phyloP scores from a whole-genome alignment of 257 asterid genomes.

The Haberlea rhodopensis region DNA sequence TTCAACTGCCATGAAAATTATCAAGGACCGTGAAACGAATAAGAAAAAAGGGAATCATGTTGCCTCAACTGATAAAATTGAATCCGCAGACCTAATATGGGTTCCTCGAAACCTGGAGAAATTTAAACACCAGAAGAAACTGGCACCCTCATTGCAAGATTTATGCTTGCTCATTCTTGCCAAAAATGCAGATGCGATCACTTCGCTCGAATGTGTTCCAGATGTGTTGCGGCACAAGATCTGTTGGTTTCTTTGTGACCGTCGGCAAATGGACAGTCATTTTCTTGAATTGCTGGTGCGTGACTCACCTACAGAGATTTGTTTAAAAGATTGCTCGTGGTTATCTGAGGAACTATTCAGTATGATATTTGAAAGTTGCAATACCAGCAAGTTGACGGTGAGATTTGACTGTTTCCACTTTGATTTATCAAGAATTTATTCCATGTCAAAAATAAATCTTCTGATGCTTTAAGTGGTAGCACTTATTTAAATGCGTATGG shows the following conservation, averaged over 20 bases:
- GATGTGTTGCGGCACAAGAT: slow-evolving; percentile 72
- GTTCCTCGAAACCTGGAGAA: slow-evolving; percentile 44
- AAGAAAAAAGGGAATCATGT: slow-evolving; percentile 28
- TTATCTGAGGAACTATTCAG: slow-evolving; percentile 65
- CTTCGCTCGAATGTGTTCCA: slow-evolving; percentile 78
- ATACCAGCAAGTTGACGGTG: slow-evolving; percentile 63
- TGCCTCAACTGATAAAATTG: slow-evolving; percentile 33
- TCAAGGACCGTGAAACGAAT: slow-evolving; percentile 54
- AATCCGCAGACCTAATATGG: slow-evolving; percentile 52
- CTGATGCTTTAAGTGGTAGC: not conserved
- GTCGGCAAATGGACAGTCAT: slow-evolving; percentile 59
- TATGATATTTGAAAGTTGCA: slow-evolving; percentile 49
- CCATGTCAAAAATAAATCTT: not conserved
- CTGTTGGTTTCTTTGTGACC: slow-evolving; percentile 65
- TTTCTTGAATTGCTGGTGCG: slow-evolving; percentile 62
- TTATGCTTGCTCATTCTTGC: slow-evolving; percentile 67
- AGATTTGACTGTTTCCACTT: slow-evolving; percentile 18
- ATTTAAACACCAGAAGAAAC: slow-evolving; percentile 36
- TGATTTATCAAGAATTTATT: slow-evolving; percentile 11
- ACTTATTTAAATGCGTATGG: not conserved
- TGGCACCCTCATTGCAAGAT: slow-evolving; percentile 59
- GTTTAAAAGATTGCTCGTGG: slow-evolving; percentile 86
- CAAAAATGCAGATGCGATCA: slow-evolving; percentile 70
- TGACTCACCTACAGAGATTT: slow-evolving; percentile 80
- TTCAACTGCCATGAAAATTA: slow-evolving; percentile 85